These are phyloP conservation scores for Akanthomyces muscarius DNA, from an alignment of 2,329 filamentous ascomycete species.

Conservation along the genomic window DNA sequence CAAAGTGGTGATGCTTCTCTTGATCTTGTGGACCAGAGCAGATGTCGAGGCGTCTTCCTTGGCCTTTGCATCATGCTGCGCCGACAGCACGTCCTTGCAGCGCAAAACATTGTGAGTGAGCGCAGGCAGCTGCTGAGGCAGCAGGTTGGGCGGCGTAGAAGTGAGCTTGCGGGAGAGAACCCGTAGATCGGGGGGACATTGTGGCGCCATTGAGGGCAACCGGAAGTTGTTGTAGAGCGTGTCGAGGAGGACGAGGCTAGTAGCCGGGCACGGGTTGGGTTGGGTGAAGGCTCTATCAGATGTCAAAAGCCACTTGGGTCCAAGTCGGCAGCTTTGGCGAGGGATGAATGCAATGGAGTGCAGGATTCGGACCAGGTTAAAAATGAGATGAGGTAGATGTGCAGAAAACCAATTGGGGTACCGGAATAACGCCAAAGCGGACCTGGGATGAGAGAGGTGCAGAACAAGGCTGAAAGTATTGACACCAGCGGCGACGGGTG, in stretches of 20 bases:
- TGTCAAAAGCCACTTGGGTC: conserved; percentile 1
- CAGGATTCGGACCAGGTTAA: not conserved
- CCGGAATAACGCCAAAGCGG: not conserved
- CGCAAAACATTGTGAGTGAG: conserved; percentile 59
- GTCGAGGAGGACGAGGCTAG: not conserved
- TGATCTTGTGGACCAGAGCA: conserved; percentile 73
- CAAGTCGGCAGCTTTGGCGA: not conserved
- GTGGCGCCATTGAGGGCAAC: conserved; percentile 26
- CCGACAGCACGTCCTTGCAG: conserved; percentile 59
- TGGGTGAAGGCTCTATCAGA: conserved; percentile 7
- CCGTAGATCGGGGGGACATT: conserved; percentile 54
- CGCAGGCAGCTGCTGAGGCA: conserved; percentile 68
- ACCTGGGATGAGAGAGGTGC: not conserved
- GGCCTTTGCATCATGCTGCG: conserved; percentile 55
- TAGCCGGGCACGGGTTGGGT: not conserved
- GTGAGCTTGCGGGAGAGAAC: conserved; percentile 67
- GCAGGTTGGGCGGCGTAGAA: conserved; percentile 65
- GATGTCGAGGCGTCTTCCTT: conserved; percentile 61
- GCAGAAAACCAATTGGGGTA: not conserved
- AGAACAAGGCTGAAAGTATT: conserved; percentile 1
- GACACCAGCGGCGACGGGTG: not conserved
- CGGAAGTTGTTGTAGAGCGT: not conserved
- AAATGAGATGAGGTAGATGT: not conserved
- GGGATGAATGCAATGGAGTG: too few species aligned
- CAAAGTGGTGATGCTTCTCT: conserved; percentile 71